Conservation (phyloP, 176 grass and related monocot genomes). For the Pharus latifolius region DNA sequence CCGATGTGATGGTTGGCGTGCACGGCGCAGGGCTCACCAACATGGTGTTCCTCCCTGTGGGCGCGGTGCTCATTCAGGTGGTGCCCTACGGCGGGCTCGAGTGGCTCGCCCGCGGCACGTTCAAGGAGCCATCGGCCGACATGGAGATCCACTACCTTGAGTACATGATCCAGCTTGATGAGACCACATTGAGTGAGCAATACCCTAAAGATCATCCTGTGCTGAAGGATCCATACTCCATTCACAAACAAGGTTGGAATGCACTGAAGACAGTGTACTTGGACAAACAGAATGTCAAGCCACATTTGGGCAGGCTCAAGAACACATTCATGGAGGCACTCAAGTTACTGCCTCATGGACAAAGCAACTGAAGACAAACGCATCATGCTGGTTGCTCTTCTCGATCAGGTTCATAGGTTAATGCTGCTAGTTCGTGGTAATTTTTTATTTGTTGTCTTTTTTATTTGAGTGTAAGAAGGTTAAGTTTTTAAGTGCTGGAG, state of each 20-base stretch:
- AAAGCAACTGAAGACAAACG: neutral
- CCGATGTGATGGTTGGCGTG: slow-evolving; percentile 87
- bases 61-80: slow-evolving; percentile 79
- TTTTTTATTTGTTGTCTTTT: neutral
- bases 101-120: slow-evolving; percentile 76
- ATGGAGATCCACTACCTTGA: slow-evolving; percentile 85
- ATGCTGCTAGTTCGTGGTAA: neutral
- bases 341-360: slow-evolving; percentile 44
- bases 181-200: slow-evolving; percentile 78
- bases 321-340: slow-evolving; percentile 69
- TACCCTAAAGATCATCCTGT: slow-evolving; percentile 66
- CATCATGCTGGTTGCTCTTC: neutral
- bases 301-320: slow-evolving; percentile 77
- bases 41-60: slow-evolving; percentile 85
- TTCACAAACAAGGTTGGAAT: slow-evolving; percentile 81
- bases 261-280: slow-evolving; percentile 72
- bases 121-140: slow-evolving; percentile 53
- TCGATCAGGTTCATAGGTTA: neutral
- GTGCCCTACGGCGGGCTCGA: slow-evolving; percentile 68
- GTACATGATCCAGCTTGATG: slow-evolving; percentile 72
- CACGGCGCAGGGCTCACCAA: slow-evolving; percentile 89
- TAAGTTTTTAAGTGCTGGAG: neutral
- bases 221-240: slow-evolving; percentile 51
- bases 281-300: slow-evolving; percentile 82
- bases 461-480: neutral